A percentile compares a stretch with the other conserved stretches of the same genome.
These are phyloP conservation scores for Pulveroboletus sp. DNA, from an alignment of 768 basidiomycete genomes.

Conservation along the genomic window DNA sequence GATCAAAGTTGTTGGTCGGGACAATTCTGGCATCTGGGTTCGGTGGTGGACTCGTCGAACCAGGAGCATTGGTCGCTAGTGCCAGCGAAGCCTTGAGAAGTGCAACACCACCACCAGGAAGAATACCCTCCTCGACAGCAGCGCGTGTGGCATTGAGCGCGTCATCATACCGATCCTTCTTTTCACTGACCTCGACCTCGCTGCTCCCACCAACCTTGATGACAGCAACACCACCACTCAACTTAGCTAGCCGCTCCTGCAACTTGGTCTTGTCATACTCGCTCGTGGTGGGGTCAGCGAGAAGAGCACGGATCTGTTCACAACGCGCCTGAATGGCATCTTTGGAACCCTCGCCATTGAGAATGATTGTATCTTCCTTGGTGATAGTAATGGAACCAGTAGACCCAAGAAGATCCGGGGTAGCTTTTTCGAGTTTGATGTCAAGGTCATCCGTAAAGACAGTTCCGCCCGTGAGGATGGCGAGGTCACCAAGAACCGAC, in stretches of 20 bases:
- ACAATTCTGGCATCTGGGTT: slow-evolving; percentile 62
- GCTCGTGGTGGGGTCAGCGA: slow-evolving; percentile 77
- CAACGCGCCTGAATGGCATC: slow-evolving; percentile 87
- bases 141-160: slow-evolving; percentile 97
- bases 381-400: slow-evolving; percentile 69
- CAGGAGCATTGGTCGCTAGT: slow-evolving; percentile 52
- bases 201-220: slow-evolving; percentile 93
- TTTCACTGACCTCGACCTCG: slow-evolving; percentile 97
- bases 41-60: slow-evolving; percentile 41
- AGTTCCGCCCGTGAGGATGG: slow-evolving; percentile 95
- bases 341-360: slow-evolving; percentile 92
- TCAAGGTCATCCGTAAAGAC: slow-evolving; percentile 97
- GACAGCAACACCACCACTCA: slow-evolving; percentile 94
- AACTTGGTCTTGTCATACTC: slow-evolving; percentile 95
- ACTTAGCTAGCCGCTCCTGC: slow-evolving; percentile 95
- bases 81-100: slow-evolving; percentile 80
- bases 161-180: slow-evolving; percentile 98
- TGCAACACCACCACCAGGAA: slow-evolving; percentile 94
- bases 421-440: slow-evolving; percentile 92
- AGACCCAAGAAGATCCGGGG: background rate
- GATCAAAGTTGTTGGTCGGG: slow-evolving; percentile 89
- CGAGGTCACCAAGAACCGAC: slow-evolving; percentile 93
- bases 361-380: slow-evolving; percentile 95
- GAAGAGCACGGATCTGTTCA: slow-evolving; percentile 87
- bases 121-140: slow-evolving; percentile 97